Conservation (phyloP, 2,329 filamentous ascomycete genomes). For the Ambrosiella xylebori region DNA sequence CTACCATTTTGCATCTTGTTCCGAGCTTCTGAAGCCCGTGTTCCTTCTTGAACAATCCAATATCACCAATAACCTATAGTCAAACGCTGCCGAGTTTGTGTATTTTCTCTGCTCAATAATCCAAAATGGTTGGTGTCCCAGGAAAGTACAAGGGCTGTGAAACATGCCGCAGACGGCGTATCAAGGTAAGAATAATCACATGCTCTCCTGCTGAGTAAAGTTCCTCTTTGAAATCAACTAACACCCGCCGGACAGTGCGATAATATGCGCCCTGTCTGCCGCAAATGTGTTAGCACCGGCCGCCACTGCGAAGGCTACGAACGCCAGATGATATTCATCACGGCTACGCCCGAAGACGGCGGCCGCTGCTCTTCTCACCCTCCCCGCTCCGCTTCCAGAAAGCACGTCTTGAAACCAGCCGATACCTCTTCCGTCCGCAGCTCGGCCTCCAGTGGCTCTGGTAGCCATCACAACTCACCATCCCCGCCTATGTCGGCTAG, state of each 20-base stretch:
- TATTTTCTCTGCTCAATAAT: neutral
- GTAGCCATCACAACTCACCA: slow-evolving; percentile 14
- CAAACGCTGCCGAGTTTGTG: neutral
- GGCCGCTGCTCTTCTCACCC: slow-evolving; percentile 41
- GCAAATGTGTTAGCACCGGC: slow-evolving; percentile 40
- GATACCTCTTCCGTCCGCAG: slow-evolving; percentile 15
- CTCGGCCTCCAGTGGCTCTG: slow-evolving; percentile 17
- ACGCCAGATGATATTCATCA: slow-evolving; percentile 45
- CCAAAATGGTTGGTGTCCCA: slow-evolving; percentile 40
- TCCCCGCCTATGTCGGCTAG: slow-evolving; percentile 5
- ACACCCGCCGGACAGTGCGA: slow-evolving; percentile 31
- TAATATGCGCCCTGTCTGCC: slow-evolving; percentile 41
- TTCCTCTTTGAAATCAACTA: neutral
- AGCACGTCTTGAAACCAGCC: slow-evolving; percentile 13
- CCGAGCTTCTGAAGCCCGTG: too few species aligned
- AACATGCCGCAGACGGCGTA: slow-evolving; percentile 40
- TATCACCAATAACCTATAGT: neutral
- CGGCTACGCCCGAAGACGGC: slow-evolving; percentile 36
- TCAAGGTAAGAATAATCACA: slow-evolving; percentile 30
- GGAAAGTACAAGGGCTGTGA: slow-evolving; percentile 49
- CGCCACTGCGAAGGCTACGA: slow-evolving; percentile 45
- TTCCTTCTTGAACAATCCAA: too few species aligned
- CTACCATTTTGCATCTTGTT: too few species aligned
- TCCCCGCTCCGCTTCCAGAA: slow-evolving; percentile 22
- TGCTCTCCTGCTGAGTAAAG: neutral